Base-by-base conservation (phyloP, 2,329 filamentous ascomycete genomes). In the Sporothrix dimorphospora region DNA sequence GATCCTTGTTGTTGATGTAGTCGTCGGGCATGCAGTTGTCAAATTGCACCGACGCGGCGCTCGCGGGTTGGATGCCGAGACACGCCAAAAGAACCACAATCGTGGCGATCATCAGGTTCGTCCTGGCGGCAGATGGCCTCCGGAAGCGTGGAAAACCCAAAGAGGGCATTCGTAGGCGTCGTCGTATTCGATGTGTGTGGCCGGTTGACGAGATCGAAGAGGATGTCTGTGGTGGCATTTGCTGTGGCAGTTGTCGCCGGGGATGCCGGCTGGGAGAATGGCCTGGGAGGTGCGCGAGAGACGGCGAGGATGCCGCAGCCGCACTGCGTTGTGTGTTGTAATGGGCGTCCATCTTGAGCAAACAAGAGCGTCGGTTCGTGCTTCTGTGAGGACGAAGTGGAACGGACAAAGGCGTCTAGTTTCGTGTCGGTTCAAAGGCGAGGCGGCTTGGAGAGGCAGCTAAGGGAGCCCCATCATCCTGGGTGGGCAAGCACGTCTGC, bases 21-120 rank as follows among this genome's bases (percentile, higher is more conserved):
- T 87, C 86, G 72, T 86, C 84, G 65, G 85, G 81, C 40, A 98
- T 85, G 82, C 95, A 99, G 82, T 98, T 97, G n/a, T 91, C 86
- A 81, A 97, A 96, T 72, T 89, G 85, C 73, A 98, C 83, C 76
- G 90, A 88, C 59, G 90, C 93, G 66, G 92, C 93, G 53, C 83
- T 80, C 34, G 82, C 84, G 9, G 87, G 85, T 57, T 79, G 78
- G 9, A 82, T 71, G 72, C 82, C 77, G 34, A 83, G 76, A 72
- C 80, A 78, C 70, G 80, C 76, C 70, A 85, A 74, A 61, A 87
- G 73, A 61, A 83, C 69, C 72, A 84, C 74, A 70, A 85, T 72
- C 73, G 82, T 67, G 59, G 76, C 73, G 53, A 70, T 19, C 24
- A 74, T n/a, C 11, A 72, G 19, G 42, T 51, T 45, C 14, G 19